phyloP scores from a whole-genome alignment of 2,329 filamentous ascomycete species.

The Penicillium sp. region DNA sequence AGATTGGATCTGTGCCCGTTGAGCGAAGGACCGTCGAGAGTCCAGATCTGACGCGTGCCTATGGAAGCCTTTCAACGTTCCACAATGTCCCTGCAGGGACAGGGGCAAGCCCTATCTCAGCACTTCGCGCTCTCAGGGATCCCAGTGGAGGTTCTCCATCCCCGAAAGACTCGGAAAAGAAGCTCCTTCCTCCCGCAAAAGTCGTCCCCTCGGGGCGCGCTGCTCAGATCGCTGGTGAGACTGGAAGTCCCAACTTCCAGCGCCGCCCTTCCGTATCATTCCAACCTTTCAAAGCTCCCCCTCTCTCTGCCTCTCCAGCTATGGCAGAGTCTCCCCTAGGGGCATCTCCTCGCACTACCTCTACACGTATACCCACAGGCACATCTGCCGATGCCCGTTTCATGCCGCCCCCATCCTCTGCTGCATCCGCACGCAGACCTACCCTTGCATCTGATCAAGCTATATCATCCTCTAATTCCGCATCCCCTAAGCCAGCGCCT shows the following conservation, averaged over 20 bases:
- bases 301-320: slow-evolving; percentile 85
- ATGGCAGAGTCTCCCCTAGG: slow-evolving; percentile 50
- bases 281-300: slow-evolving; percentile 94
- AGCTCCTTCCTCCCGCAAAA: slow-evolving; percentile 43
- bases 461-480: slow-evolving; percentile 66
- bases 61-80: slow-evolving; percentile 87
- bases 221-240: slow-evolving; percentile 46
- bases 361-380: slow-evolving; percentile 41
- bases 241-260: slow-evolving; percentile 50
- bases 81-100: slow-evolving; percentile 71
- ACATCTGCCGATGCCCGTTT: slow-evolving; percentile 42
- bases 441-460: slow-evolving; percentile 62
- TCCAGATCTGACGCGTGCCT: slow-evolving; percentile 72
- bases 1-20: slow-evolving; percentile 75
- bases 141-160: slow-evolving; percentile 51
- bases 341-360: slow-evolving; percentile 55
- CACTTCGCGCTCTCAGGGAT: slow-evolving; percentile 69
- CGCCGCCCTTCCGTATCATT: slow-evolving; percentile 85
- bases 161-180: slow-evolving; percentile 53
- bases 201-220: slow-evolving; percentile 34
- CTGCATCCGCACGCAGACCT: slow-evolving; percentile 40
- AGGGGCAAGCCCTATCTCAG: slow-evolving; percentile 84
- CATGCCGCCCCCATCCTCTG: slow-evolving; percentile 41
- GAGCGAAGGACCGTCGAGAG: slow-evolving; percentile 52
- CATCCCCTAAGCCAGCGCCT: slow-evolving; percentile 76